A percentile compares a stretch with the other conserved stretches of the same genome.
Conservation (phyloP, 2,329 filamentous ascomycete genomes). For the Pseudofabraea citricarpa region DNA sequence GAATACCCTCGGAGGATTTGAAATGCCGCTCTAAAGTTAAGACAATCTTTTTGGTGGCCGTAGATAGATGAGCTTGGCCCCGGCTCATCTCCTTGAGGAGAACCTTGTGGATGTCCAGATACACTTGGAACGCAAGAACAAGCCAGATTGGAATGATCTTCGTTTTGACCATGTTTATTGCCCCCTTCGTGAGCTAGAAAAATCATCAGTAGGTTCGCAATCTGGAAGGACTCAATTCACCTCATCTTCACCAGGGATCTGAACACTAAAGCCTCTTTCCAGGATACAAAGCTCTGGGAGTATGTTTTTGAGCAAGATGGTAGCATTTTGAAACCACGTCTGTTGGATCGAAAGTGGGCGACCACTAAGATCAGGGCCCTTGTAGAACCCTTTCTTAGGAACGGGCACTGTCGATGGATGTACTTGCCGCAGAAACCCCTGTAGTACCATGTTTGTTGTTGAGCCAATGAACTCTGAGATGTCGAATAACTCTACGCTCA, state of each 20-base stretch:
- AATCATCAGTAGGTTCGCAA: too few species aligned
- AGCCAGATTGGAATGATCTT: slow-evolving; percentile 6
- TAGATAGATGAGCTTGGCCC: neutral
- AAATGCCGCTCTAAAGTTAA: neutral
- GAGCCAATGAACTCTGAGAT: too few species aligned
- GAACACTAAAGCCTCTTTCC: too few species aligned
- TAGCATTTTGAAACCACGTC: too few species aligned
- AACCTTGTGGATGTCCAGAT: neutral
- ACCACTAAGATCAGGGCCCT: too few species aligned
- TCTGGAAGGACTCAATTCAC: too few species aligned
- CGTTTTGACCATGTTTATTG: slow-evolving; percentile 1
- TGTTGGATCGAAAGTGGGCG: too few species aligned
- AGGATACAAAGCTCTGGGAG: neutral
- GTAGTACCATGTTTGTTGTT: too few species aligned
- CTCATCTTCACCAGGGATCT: slow-evolving; percentile 4
- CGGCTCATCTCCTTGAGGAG: neutral
- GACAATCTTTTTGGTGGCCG: neutral
- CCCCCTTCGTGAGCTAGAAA: neutral
- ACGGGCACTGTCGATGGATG: too few species aligned
- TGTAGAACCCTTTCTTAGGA: too few species aligned
- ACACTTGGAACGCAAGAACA: slow-evolving; percentile 4
- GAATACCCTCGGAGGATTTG: neutral
- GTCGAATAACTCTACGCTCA: too few species aligned
- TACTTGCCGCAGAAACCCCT: too few species aligned
- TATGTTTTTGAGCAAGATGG: neutral